Conservation (phyloP, 345 rosid genomes). For the Psidium friedrichsthalianum region DNA sequence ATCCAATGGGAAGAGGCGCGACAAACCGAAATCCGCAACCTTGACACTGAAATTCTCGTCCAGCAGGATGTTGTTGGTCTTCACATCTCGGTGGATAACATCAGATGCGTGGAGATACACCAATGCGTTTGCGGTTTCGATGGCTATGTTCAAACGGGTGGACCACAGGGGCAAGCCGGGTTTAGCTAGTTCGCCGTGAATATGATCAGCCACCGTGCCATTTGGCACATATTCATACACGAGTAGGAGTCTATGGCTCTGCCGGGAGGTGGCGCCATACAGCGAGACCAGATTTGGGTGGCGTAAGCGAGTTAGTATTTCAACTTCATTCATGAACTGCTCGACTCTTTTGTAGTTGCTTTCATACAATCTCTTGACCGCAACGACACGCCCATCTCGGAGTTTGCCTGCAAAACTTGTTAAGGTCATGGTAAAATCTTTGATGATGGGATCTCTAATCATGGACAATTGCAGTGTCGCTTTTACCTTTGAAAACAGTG, state of each 20-base stretch:
- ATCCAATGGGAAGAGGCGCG: conserved; percentile 62
- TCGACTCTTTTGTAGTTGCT: conserved; percentile 64
- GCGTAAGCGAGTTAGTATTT: conserved; percentile 53
- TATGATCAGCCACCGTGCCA: conserved; percentile 88
- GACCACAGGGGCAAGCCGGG: conserved; percentile 59
- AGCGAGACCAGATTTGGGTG: conserved; percentile 67
- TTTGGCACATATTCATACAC: conserved; percentile 77
- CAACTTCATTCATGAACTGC: conserved; percentile 82
- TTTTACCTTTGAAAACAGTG: conserved; percentile 70
- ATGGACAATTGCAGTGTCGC: too few relatives aligned
- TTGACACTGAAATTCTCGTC: conserved; percentile 63
- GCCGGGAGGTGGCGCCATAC: conserved; percentile 81
- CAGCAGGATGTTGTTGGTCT: conserved; percentile 80
- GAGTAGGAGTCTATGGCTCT: conserved; percentile 60
- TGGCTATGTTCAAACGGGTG: conserved; percentile 60
- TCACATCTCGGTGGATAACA: conserved; percentile 84
- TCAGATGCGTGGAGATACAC: conserved; percentile 68
- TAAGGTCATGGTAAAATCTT: not conserved
- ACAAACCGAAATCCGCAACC: conserved; percentile 91
- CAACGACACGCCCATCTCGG: conserved; percentile 68
- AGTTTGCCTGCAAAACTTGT: conserved; percentile 38
- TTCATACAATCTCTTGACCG: conserved; percentile 77
- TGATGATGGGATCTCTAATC: not conserved
- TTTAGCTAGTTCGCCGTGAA: conserved; percentile 54
- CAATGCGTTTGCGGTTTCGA: conserved; percentile 73